Base-by-base conservation (phyloP, 176 grass and related monocot species). In the Paspalum notatum region DNA sequence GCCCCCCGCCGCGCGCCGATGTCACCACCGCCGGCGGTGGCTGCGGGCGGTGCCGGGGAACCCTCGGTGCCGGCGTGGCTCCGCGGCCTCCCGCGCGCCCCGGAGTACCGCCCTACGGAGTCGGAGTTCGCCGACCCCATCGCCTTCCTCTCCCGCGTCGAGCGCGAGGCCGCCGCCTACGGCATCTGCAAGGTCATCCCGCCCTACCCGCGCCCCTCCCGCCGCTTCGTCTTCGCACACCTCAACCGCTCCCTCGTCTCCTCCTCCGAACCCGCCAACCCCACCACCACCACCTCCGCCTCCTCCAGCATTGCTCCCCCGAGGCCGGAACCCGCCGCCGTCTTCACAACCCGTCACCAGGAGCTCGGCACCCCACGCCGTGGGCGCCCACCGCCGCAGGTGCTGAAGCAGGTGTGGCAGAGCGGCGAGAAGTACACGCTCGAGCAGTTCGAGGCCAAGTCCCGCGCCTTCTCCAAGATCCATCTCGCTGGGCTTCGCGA, bases 141-240 rank as follows among this genome's bases (percentile, higher is more conserved):
- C 86, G 89, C 96, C 71, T 99, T 99, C 82, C 91, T 99, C 82
- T 91, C 93, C 57, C 86, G 90, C 51, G 86, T 99, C 48, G 96
- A 99, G 84, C 88, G 88, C 24, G 86, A 93, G 56, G 96, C 96
- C 40, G 84, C 93, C 50, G 82, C 87, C 49, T 99, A 88, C 84
- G 96, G 93, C 82, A 99, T 99, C 91, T 99, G 93, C 90, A 99
- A 99, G 89, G 93, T 99, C 72, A 91, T 99, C 17, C 96, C 92
- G 13, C 96, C 92, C 41, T 83, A 93, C 73, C 73, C 83, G 8
- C 90, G 88, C 47, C 92, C 96, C 41, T 91, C 96, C 66, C 90
- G 86, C 67, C 94, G 90, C 80, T 93, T 91, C 55, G 93, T 90
- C 61, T 91, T 99, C 62, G 52, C 86, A 3, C 91, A 95, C 66